phyloP scores from a whole-genome alignment of 768 basidiomycete genomes.

The Asterophora lycoperdoides region DNA sequence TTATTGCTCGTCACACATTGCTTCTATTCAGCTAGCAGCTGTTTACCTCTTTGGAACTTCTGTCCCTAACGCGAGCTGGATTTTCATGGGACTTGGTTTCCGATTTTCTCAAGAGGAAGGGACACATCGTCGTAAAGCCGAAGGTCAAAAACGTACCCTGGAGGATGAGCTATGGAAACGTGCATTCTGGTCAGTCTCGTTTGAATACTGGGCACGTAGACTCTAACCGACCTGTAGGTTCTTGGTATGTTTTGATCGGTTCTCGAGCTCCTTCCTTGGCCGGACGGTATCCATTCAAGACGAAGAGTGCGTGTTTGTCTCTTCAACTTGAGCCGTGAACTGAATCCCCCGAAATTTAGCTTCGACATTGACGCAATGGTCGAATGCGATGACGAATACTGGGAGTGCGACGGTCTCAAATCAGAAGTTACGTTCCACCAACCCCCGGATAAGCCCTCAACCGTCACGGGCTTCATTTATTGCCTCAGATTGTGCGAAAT shows the following conservation, averaged over 20 bases:
- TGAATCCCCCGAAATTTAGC: slow-evolving; percentile 29
- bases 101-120: slow-evolving; percentile 74
- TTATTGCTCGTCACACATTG: slow-evolving; percentile 6
- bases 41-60: slow-evolving; percentile 52
- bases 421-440: slow-evolving; percentile 63
- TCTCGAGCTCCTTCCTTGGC: slow-evolving; percentile 51
- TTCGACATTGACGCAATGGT: slow-evolving; percentile 68
- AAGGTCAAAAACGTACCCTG: slow-evolving; percentile 30
- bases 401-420: slow-evolving; percentile 37
- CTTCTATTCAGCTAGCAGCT: slow-evolving; percentile 38
- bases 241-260: slow-evolving; percentile 46
- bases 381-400: slow-evolving; percentile 69
- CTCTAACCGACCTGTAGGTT: slow-evolving; percentile 33
- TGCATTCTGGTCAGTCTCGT: slow-evolving; percentile 48
- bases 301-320: slow-evolving; percentile 53
- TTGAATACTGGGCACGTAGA: background rate
- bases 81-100: slow-evolving; percentile 61
- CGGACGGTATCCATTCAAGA: slow-evolving; percentile 76
- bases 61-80: slow-evolving; percentile 63
- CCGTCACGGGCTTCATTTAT: slow-evolving; percentile 49
- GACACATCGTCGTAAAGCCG: slow-evolving; percentile 48
- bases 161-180: slow-evolving; percentile 76
- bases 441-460: slow-evolving; percentile 55
- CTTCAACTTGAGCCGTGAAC: background rate
- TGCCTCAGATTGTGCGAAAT: slow-evolving; percentile 58